A percentile compares a stretch with the other conserved stretches of the same genome.
These are phyloP conservation scores for Priceomyces melissophilus DNA, from an alignment of 805 yeast species.

Conservation along the genomic window DNA sequence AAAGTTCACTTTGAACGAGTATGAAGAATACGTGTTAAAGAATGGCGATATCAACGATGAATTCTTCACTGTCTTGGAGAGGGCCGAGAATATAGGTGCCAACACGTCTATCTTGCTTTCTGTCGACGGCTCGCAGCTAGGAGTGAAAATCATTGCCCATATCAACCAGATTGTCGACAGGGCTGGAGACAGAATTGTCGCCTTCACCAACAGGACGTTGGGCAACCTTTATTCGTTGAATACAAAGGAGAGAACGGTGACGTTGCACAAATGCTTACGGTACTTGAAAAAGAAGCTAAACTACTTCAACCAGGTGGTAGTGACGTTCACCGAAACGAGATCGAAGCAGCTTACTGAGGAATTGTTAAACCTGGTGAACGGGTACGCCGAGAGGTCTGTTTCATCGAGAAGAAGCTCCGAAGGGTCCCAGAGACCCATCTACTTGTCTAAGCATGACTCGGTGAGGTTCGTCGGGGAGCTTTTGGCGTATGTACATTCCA, in stretches of 20 bases:
- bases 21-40: conserved; percentile 61
- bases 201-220: conserved; percentile 31
- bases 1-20: conserved; percentile 64
- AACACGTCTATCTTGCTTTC: conserved; percentile 70
- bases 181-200: conserved; percentile 26
- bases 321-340: conserved; percentile 64
- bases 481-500: conserved; percentile 81
- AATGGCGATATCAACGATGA: conserved; percentile 46
- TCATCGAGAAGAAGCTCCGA: neutral
- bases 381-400: conserved; percentile 15
- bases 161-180: conserved; percentile 49
- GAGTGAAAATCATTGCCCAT: conserved; percentile 60
- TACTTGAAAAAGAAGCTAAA: conserved; percentile 38
- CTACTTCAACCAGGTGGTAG: conserved; percentile 56
- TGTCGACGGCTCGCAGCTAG: conserved; percentile 63
- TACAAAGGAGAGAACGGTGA: conserved; percentile 19
- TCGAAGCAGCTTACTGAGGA: conserved; percentile 63
- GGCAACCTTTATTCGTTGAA: conserved; percentile 27
- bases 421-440: conserved; percentile 43
- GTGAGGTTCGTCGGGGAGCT: conserved; percentile 81
- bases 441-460: conserved; percentile 74
- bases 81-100: conserved; percentile 61
- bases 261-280: conserved; percentile 29
- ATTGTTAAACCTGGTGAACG: conserved; percentile 55
- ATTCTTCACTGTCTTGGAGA: conserved; percentile 58